Evolutionary conservation across 208 protist species (phyloP).

Genomic region (Acanthamoeba rhysodes): DNA sequence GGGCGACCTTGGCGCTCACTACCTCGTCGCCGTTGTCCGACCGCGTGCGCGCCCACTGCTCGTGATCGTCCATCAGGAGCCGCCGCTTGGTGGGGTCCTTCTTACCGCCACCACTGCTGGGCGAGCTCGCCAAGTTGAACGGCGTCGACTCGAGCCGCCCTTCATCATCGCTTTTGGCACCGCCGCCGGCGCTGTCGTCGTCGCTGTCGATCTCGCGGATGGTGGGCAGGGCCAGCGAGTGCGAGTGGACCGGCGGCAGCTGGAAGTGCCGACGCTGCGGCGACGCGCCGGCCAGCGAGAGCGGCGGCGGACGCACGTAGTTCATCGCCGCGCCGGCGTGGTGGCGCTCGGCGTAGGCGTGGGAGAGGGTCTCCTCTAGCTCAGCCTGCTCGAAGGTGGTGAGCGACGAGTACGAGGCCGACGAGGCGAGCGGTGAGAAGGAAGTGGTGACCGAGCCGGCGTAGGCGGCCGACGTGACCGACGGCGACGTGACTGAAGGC

Average conservation of each 20-base stretch:
- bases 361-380: neutral
- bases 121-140: no score
- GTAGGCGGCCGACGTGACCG: neutral
- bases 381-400: neutral
- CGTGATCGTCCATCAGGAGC: constrained; percentile 17
- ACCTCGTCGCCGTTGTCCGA: neutral
- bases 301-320: neutral
- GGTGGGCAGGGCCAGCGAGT: neutral
- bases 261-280: no score
- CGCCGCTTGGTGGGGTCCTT: neutral
- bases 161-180: neutral
- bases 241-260: neutral
- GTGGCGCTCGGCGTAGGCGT: neutral
- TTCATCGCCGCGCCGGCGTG: no score
- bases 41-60: constrained; percentile 27
- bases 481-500: neutral
- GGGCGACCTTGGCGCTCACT: neutral
- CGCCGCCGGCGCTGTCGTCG: neutral
- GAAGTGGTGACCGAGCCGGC: neutral
- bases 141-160: neutral
- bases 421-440: neutral
- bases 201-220: neutral
- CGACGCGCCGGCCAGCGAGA: no score
- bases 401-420: constrained; percentile 29
- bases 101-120: no score